Percentiles rank a stretch among this genome's conserved stretches.
These are phyloP conservation scores for Emericellopsis terricola DNA, from an alignment of 495 filamentous ascomycete species.

Conservation along the genomic window DNA sequence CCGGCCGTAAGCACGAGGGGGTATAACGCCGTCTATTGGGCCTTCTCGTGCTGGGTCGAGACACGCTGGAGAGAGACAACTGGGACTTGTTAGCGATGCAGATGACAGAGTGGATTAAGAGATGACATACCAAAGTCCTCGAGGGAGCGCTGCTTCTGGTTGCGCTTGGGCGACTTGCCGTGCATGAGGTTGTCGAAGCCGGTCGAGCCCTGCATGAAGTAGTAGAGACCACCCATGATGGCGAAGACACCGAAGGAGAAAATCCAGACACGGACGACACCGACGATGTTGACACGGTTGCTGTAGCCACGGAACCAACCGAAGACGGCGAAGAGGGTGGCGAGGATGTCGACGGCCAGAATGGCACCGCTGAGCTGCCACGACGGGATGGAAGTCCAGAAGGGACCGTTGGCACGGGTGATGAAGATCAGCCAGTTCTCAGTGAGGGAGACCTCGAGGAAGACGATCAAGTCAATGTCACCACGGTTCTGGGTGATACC, in stretches of 20 bases:
- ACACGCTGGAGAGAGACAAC: slow-evolving; percentile 74
- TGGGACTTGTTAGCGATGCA: no score
- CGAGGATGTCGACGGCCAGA: slow-evolving; percentile 60
- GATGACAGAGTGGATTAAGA: no score
- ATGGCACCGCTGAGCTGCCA: slow-evolving; percentile 65
- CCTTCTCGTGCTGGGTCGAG: slow-evolving; percentile 69
- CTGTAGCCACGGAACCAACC: slow-evolving; percentile 54
- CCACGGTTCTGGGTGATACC: slow-evolving; percentile 83
- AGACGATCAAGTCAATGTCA: slow-evolving; percentile 63
- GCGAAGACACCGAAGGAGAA: slow-evolving; percentile 79
- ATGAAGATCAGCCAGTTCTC: slow-evolving; percentile 98
- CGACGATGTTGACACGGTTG: slow-evolving; percentile 43
- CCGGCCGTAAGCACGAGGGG: neutral
- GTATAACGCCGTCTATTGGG: slow-evolving; percentile 27
- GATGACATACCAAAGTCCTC: slow-evolving; percentile 68
- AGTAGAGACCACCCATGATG: slow-evolving; percentile 38
- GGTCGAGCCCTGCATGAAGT: slow-evolving; percentile 54
- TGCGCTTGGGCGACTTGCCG: slow-evolving; percentile 61
- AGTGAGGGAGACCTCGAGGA: slow-evolving; percentile 78
- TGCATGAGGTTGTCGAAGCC: slow-evolving; percentile 88
- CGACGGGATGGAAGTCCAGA: slow-evolving; percentile 72
- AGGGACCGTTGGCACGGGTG: slow-evolving; percentile 71
- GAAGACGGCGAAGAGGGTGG: slow-evolving; percentile 67
- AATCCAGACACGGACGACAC: slow-evolving; percentile 75
- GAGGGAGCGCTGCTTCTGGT: slow-evolving; percentile 51